Evolutionary conservation across 805 yeast genomes (phyloP), one percentile per base, ranked within the genome.

Genomic region (Phaffomyces antillensis): DNA sequence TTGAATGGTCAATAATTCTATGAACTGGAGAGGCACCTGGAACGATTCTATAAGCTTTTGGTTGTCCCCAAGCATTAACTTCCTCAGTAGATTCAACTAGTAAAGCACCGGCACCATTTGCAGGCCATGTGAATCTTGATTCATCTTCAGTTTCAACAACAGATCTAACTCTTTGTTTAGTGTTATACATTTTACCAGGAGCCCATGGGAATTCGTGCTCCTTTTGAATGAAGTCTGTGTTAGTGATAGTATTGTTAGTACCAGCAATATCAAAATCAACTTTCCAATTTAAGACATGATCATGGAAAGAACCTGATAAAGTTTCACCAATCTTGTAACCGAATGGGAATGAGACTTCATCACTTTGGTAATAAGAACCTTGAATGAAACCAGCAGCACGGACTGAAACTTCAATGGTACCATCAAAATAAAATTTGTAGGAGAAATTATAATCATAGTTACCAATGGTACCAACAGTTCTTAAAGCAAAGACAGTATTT

Each of bases 381-480:
- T 59, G 63, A 24, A 59, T 59, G 50, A 41, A 59, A 44, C 63
- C 63, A 36, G 63, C 61, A 38, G 62, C 61, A 41, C 63, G 51
- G 24, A 53, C 60, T 30, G 55, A 47, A 33, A 58, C 58, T 26
- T 59, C 61, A 44, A 59, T 37, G 23, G 62, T 58, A 46, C 63
- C 63, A 39, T 58, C 63, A 13, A 57, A 16, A 42, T 33, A 48
- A 39, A 54, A 56, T 41, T 53, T 53, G 50, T 54, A 56, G 11
- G 50, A 37, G 42, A 56, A 54, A 48, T 56, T 54, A 42, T 56
- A 56, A 39, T 56, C 60, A 37, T 56, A 56, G 43, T 56, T 56
- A 34, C 60, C 60, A 37, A 56, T 56, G 16, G 60, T 56, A 25
- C 53, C 48, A 26, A 56, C 50, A 5, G 53, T 45, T 53, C 62